Evolutionary conservation across 768 basidiomycete species (phyloP), one percentile per base, ranked within the genome.

Genomic region (Pulveroboletus sp.): DNA sequence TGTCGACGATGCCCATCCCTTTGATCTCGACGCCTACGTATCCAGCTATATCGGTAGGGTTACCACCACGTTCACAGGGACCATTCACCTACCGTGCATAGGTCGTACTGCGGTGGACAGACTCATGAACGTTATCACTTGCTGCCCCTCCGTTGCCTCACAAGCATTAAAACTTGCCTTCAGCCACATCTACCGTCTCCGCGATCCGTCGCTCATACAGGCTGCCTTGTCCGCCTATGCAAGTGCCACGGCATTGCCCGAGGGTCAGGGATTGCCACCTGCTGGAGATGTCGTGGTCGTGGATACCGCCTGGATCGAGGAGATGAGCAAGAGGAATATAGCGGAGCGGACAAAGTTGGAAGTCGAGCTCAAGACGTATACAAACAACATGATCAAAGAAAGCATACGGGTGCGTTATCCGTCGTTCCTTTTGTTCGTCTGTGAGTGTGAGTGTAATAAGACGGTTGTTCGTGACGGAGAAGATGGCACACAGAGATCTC

Each of bases 321-420:
- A 85, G 57, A 77, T 72, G 27, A 72, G 73, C 38, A 73, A 78
- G 52, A 81, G 77, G 67, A 91, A 88, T 60, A 71, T 75, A 54
- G 78, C 79, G n/a, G 91, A 94, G 63, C 76, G 75, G 51, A 79
- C 78, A n/a, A 90, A 86, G 66, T 72, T 96, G 50, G 94, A 96
- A 71, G 86, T 93, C 6, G 95, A 98, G 66, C 74, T 97, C 63
- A 94, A 93, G 79, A 90, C 87, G 10, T 97, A 97, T 63, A 78
- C 84, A 56, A 93, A 89, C 60, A 98, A 96, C 66, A 86, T 97
- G 85, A 96, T 98, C 76, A 98, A 96, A 70, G 95, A 98, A 77
- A 93, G 90, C 76, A 94, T 96, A 59, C 76, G 95, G 61, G 93
- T 95, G 65, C 63, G 78, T 73, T 7, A 2, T 14, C 3, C 1